Conservation (phyloP, 371 early-diverging fungal genomes). For the Astathelohania contejeani region DNA sequence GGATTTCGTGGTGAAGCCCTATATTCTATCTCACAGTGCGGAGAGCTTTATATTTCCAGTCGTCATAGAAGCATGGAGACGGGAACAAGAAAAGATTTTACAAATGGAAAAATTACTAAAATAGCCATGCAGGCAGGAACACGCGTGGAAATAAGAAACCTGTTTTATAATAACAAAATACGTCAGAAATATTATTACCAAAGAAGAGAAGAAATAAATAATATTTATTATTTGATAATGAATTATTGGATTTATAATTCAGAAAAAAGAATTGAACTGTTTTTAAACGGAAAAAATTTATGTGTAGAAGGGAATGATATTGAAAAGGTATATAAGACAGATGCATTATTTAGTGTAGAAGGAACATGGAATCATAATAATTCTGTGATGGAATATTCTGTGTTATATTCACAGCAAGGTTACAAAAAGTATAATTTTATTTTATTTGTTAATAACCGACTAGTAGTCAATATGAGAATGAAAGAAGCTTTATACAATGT, state of each 20-base stretch:
- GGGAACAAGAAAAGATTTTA: background rate
- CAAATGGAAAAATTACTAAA: conserved; percentile 5
- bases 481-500: conserved; percentile 25
- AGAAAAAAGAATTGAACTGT: conserved; percentile 22
- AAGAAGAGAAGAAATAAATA: conserved; percentile 26
- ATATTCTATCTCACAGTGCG: conserved; percentile 77
- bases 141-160: conserved; percentile 24
- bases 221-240: conserved; percentile 25
- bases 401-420: conserved; percentile 64
- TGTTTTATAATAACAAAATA: conserved; percentile 42
- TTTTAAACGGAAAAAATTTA: conserved; percentile 6
- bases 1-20: conserved; percentile 97
- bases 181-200: conserved; percentile 32
- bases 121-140: conserved; percentile 31
- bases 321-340: background rate
- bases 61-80: background rate
- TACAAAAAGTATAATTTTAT: conserved; percentile 62
- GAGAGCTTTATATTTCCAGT: conserved; percentile 70
- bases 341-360: too few relatives aligned
- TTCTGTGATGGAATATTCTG: too few relatives aligned
- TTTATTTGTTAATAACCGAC: conserved; percentile 65
- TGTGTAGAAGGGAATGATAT: background rate
- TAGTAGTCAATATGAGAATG: conserved; percentile 39
- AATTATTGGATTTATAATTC: conserved; percentile 28
- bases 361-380: too few relatives aligned